These are phyloP conservation scores for Xylaria intraflava DNA, from an alignment of 495 filamentous ascomycete genomes.

Conservation along the genomic window DNA sequence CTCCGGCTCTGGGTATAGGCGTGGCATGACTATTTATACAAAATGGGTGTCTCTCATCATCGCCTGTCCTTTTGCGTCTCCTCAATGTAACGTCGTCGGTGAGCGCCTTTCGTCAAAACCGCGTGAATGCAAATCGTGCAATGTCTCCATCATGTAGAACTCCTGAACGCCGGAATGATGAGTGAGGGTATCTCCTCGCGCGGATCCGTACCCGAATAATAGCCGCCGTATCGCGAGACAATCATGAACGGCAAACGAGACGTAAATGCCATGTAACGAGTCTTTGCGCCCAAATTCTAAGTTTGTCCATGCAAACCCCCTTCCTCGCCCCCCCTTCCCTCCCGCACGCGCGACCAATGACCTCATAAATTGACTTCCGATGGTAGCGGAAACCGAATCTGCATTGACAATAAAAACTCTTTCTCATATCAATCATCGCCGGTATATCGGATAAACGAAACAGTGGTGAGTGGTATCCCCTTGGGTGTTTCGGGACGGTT, in stretches of 20 bases:
- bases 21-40: constrained; percentile 29
- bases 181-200: constrained; percentile 30
- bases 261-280: constrained; percentile 21
- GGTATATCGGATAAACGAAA: constrained; percentile 1
- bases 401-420: background rate
- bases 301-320: constrained; percentile 18
- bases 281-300: constrained; percentile 25
- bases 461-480: background rate
- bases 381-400: constrained; percentile 19
- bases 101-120: constrained; percentile 16
- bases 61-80: constrained; percentile 14
- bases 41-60: constrained; percentile 19
- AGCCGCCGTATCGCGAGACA: constrained; percentile 12
- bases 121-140: constrained; percentile 17
- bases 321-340: background rate
- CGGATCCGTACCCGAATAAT: constrained; percentile 13
- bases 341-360: constrained; percentile 20
- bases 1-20: constrained; percentile 28
- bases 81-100: constrained; percentile 13
- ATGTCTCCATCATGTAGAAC: constrained; percentile 16
- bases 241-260: constrained; percentile 26
- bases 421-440: constrained; percentile 7
- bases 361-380: constrained; percentile 23
- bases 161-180: constrained; percentile 27
- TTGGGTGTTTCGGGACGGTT: constrained; percentile 18